Base-by-base conservation (phyloP, 2,329 filamentous ascomycete species). In the Trichophyton equinum region DNA sequence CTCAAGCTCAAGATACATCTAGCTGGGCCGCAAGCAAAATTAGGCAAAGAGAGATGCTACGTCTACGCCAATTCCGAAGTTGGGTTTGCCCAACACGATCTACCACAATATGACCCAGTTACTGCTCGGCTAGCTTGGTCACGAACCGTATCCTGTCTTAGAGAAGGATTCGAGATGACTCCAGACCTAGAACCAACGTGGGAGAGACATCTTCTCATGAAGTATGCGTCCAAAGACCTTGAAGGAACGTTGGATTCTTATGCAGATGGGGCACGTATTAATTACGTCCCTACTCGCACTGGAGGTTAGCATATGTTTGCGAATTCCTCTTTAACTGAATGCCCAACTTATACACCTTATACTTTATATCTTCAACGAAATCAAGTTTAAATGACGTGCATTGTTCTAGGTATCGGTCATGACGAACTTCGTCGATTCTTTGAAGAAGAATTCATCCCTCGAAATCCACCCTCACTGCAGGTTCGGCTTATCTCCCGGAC, bases 71-170 rank as follows among this genome's bases (percentile, higher is more conserved):
- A 78, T 62, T 81, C 73, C 0, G 74, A 82, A 58, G 74, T 82
- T 0, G 88, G 88, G 0, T 91, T 91, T 64, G 87, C 87, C 0
- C 87, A 91, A 71, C 78, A 80, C 20, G 83, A 89, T 61, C 70
- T 88, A 36, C 84, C 87, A 1, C 82, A 86, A 65, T 90, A 84
- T 66, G 81, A 89, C 64, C 76, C 79, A 8, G 76, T 87, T 2
- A 80, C 81, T 0, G 82, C 85, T 1, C 79, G 81, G n/a, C 68
- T 90, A 20, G 86, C 87, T 0, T 90, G 85, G 80, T 82, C 79
- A n/a, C 78, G 88, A 6, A 85, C 82, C 40, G 68, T 91, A 61
- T 76, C 77, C 1, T 73, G 78, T 0, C 76, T 88, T 40, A 77
- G 84, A 46, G 79, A 78, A 62, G 86, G 82, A 0, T 88, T 90